Evolutionary conservation across 495 filamentous ascomycete species (phyloP), one percentile per base, ranked within the genome.

Genomic region (Aspergillus affinis): DNA sequence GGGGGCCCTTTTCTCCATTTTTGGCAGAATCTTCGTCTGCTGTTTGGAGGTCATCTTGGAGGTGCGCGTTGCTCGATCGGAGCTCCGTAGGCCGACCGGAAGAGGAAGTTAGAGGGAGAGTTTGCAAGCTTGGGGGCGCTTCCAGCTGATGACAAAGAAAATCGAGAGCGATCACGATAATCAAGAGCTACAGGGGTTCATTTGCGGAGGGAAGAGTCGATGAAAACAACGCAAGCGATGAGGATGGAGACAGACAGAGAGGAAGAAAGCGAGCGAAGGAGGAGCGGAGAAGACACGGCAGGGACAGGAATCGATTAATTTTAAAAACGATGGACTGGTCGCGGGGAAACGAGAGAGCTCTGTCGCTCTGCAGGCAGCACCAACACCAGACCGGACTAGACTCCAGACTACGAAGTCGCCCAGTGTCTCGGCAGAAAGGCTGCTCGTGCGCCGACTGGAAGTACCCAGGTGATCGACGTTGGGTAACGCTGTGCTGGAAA

Each of bases 1-100:
- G 20, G 87, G 88, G 26, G 18, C 17, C 27, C 58, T 61, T 26
- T 58, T 61, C 15, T 54, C 44, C 64, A 82, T 78, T 59, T 75
- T 78, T n/a, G 87, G 87, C 1, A 47, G 21, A 12, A 48, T 48
- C 1, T 8, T 18, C 54, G 15, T 36, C 29, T 0, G 51, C 29
- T 36, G 51, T 17, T 54, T 54, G 51, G 36, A 41, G 15, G 10
- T 17, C 36, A 41, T 41, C 1, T 41, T 41, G 36, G 6, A 32
- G 29, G 13, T 41, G 36, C 13, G 2, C 13, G 36, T 0, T 13
- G 36, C 36, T 17, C 36, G 36, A 17, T 41, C 36, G 36, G 36
- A 41, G 36, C 36, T 41, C 12, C 36, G 36, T 41, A 13, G 13
- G 36, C 36, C 12, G 36, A 17, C 12, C 36, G 36, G 10, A 41